Base-by-base conservation (phyloP, 2,329 filamentous ascomycete species). In the Aspergillus luchuensis region DNA sequence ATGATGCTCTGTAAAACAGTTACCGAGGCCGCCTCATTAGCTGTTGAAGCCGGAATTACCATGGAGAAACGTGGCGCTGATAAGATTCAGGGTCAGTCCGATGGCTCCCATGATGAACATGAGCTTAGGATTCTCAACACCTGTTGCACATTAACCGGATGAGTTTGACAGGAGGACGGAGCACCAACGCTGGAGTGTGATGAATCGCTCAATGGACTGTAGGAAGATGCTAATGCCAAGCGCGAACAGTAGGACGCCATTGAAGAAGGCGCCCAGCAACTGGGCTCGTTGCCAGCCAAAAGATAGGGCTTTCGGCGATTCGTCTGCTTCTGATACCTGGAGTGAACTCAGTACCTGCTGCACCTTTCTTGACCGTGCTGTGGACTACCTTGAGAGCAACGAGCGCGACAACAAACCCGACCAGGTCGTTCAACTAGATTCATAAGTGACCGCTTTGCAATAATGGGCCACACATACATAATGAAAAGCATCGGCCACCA, bases 231-330 rank as follows among this genome's bases (percentile, higher is more conserved):
- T 91, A 38, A 92, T 74, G 1, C 89, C 89, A 2, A 93, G 78
- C 0, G 88, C 89, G 15, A 92, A 74, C 1, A 93, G 81, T 60
- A 93, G 90, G 1, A 88, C 87, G 13, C 90, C 90, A 68, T 93
- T 93, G 81, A 92, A 93, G 74, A 93, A 93, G 21, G 89, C 89
- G 5, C 90, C 90, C 0, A 93, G 79, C 1, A 92, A 74, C n/a
- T 85, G 84, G 15, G 89, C 89, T 33, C 90, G 83, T 59, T 90
- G 87, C 89, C 89, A 92, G n/a, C 90, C 90, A 66, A 90, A 92
- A 0, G 89, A 85, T 15, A 90, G 80, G 8, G 80, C 80, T 62
- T 84, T 80, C 0, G 88, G 88, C 1, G 84, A 84, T 5, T 83
- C 76, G 77, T 45, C 81, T 78, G 64, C 89, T 83, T 19, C 87